These are phyloP conservation scores for Rhodotorula sp. DNA, from an alignment of 1,284 basidiomycete species.

Conservation along the genomic window DNA sequence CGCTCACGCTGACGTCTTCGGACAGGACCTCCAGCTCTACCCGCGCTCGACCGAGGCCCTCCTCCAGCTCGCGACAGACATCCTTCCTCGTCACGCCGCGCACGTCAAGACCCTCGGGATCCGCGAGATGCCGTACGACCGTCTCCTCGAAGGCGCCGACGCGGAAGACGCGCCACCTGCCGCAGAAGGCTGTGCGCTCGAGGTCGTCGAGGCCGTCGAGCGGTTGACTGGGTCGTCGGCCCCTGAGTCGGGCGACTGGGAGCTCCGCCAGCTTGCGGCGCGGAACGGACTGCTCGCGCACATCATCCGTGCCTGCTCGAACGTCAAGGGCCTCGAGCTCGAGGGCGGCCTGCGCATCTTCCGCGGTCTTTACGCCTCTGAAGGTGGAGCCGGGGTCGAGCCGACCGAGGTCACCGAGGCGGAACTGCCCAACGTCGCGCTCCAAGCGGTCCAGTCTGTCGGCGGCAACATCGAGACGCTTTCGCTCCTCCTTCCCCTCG, in stretches of 20 bases:
- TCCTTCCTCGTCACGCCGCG: not conserved
- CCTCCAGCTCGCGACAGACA: not conserved
- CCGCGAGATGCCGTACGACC: not conserved
- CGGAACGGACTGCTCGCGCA: not conserved
- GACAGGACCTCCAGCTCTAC: slow-evolving; percentile 3
- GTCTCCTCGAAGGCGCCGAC: not conserved
- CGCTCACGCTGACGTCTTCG: not conserved
- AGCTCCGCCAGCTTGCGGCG: not conserved
- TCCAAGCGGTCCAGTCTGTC: not conserved
- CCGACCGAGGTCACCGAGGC: not conserved
- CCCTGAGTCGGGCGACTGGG: not conserved
- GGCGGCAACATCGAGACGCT: not conserved
- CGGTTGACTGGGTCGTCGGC: not conserved
- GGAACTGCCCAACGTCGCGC: not conserved
- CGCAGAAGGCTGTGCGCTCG: slow-evolving; percentile 1
- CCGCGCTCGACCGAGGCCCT: slow-evolving; percentile 1
- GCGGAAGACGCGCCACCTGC: not conserved
- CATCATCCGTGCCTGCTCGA: not conserved
- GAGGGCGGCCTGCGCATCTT: not conserved
- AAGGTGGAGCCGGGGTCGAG: not conserved
- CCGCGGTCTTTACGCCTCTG: not conserved
- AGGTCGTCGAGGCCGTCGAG: slow-evolving; percentile 6
- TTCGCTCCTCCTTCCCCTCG: slow-evolving; percentile 1
- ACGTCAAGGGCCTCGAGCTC: not conserved
- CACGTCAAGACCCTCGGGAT: slow-evolving; percentile 1